phyloP scores from a whole-genome alignment of 768 basidiomycete species.

The Lactarius vividus region DNA sequence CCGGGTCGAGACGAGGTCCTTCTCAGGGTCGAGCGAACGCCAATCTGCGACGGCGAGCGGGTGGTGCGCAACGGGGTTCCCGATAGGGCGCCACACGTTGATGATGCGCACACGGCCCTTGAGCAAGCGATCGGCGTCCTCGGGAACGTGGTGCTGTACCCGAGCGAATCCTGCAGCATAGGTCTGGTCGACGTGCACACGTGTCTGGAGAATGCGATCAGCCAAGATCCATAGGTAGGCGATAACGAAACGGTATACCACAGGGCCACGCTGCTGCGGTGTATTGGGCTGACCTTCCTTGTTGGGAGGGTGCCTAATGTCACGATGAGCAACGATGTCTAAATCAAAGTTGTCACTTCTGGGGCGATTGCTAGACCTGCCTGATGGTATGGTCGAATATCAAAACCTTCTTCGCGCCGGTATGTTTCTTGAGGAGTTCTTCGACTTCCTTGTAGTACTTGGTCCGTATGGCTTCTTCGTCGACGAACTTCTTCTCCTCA shows the following conservation, averaged over 20 bases:
- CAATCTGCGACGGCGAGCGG: constrained; percentile 45
- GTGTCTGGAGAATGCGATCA: constrained; percentile 31
- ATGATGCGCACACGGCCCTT: constrained; percentile 44
- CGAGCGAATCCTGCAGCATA: constrained; percentile 37
- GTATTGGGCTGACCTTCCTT: constrained; percentile 14
- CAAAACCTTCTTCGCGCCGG: constrained; percentile 40
- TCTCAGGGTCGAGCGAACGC: constrained; percentile 36
- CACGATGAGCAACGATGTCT: not conserved
- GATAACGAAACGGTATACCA: constrained; percentile 31
- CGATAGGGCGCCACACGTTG: constrained; percentile 49
- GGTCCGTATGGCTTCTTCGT: constrained; percentile 39
- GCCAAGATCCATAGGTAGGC: not conserved
- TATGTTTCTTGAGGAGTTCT: constrained; percentile 40
- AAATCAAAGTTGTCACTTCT: not conserved
- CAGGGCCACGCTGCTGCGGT: constrained; percentile 34
- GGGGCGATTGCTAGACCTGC: constrained; percentile 25
- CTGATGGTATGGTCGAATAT: constrained; percentile 48
- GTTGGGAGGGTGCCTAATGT: constrained; percentile 1
- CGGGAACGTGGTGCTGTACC: constrained; percentile 39
- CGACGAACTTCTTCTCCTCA: constrained; percentile 39
- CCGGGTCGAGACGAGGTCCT: constrained; percentile 40
- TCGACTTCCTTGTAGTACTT: constrained; percentile 45
- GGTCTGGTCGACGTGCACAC: constrained; percentile 48
- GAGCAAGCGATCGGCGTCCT: constrained; percentile 43
- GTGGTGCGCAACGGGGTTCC: constrained; percentile 38